Conservation (phyloP, 148 eudicot species). For the Camellia granthamiana region DNA sequence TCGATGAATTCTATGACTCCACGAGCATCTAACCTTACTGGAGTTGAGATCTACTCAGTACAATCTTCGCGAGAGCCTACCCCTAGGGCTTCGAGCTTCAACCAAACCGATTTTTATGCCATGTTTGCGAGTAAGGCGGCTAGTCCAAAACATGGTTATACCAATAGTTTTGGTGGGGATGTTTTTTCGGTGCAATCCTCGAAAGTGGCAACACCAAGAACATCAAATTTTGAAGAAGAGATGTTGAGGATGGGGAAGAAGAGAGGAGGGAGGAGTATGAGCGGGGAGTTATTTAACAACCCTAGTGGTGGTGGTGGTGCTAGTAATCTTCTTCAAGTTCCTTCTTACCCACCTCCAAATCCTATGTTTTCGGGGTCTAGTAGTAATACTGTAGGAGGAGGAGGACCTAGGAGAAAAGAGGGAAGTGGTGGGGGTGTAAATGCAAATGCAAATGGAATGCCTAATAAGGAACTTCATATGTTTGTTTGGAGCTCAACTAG, state of each 20-base stretch:
- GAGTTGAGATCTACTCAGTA: conserved; percentile 90
- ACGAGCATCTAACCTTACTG: conserved; percentile 79
- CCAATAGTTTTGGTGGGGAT: conserved; percentile 52
- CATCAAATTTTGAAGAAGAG: conserved; percentile 94
- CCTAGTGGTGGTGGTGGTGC: conserved; percentile 12
- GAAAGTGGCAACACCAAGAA: conserved; percentile 80
- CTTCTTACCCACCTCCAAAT: conserved; percentile 80
- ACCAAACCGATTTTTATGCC: conserved; percentile 84
- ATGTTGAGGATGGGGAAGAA: conserved; percentile 52
- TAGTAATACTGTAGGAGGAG: conserved; percentile 3
- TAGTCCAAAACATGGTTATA: conserved; percentile 61
- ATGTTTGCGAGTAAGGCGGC: conserved; percentile 80
- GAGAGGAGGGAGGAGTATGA: conserved; percentile 66
- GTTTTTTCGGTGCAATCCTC: conserved; percentile 85
- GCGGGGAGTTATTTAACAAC: conserved; percentile 57
- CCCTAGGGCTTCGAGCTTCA: conserved; percentile 87
- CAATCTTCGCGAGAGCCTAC: conserved; percentile 90
- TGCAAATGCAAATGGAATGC: background rate
- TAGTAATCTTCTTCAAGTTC: conserved; percentile 13
- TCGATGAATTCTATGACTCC: conserved; percentile 67
- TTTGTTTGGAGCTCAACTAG: conserved; percentile 92
- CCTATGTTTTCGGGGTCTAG: conserved; percentile 57
- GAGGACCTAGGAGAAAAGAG: conserved; percentile 39
- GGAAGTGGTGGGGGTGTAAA: conserved; percentile 31
- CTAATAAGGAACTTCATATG: conserved; percentile 82